Percentiles rank a stretch among this genome's conserved stretches.
These are phyloP conservation scores for Ceratocystis papillata DNA, from an alignment of 2,329 filamentous ascomycete species.

Conservation along the genomic window DNA sequence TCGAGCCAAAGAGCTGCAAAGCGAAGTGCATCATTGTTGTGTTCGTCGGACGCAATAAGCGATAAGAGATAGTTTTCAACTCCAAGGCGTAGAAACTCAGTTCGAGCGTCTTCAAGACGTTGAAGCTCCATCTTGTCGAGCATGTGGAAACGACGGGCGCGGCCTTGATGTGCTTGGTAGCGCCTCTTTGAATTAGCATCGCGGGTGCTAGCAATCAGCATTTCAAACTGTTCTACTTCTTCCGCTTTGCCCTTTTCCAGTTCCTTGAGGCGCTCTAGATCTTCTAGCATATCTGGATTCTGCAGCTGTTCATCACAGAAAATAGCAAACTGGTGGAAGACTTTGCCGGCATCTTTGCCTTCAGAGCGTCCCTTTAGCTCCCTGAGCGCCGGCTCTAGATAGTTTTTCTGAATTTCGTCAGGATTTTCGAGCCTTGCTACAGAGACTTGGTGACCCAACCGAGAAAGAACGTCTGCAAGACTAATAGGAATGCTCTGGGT, in stretches of 20 bases:
- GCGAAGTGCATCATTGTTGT: slow-evolving; percentile 79
- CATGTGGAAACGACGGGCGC: slow-evolving; percentile 79
- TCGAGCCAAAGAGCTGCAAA: slow-evolving; percentile 94
- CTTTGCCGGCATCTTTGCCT: slow-evolving; percentile 67
- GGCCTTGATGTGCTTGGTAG: slow-evolving; percentile 51
- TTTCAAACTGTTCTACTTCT: slow-evolving; percentile 59
- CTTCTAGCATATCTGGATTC: slow-evolving; percentile 72
- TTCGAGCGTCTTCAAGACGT: slow-evolving; percentile 62
- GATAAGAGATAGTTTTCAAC: slow-evolving; percentile 87
- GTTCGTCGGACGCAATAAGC: slow-evolving; percentile 71
- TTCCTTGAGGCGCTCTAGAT: slow-evolving; percentile 68
- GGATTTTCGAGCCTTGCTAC: slow-evolving; percentile 85
- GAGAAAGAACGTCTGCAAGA: slow-evolving; percentile 69
- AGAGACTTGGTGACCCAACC: slow-evolving; percentile 78
- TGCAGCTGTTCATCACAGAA: slow-evolving; percentile 94
- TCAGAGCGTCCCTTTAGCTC: slow-evolving; percentile 60
- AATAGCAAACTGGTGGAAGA: slow-evolving; percentile 87
- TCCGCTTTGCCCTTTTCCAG: slow-evolving; percentile 49
- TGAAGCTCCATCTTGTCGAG: slow-evolving; percentile 81
- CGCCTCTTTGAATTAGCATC: slow-evolving; percentile 43
- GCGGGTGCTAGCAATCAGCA: slow-evolving; percentile 44
- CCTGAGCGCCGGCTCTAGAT: slow-evolving; percentile 71
- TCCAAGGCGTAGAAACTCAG: slow-evolving; percentile 76
- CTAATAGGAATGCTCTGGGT: slow-evolving; percentile 63
- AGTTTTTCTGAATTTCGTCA: slow-evolving; percentile 76